Evolutionary conservation across 441 rosid genomes (phyloP).

Genomic region (Erodium trifolium): DNA sequence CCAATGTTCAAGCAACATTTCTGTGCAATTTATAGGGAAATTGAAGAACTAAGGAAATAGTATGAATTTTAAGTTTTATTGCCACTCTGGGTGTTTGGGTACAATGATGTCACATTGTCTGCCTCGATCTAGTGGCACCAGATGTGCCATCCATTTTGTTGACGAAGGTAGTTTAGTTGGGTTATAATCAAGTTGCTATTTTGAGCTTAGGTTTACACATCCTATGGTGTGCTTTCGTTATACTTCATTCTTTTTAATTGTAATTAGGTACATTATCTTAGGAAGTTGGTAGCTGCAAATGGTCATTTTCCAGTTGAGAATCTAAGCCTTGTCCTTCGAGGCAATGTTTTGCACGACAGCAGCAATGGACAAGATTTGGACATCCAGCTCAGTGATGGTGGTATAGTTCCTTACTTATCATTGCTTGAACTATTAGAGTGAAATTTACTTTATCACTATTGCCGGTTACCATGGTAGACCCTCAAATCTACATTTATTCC

Average conservation of each 20-base stretch:
- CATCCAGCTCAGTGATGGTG: conserved; percentile 39
- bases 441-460: not conserved
- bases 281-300: conserved; percentile 48
- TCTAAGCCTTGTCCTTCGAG: conserved; percentile 64
- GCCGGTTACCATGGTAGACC: not conserved
- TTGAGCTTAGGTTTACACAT: not conserved
- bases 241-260: conserved; percentile 12
- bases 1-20: too few relatives aligned
- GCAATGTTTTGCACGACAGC: conserved; percentile 51
- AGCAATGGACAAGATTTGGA: conserved; percentile 48
- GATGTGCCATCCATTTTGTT: not conserved
- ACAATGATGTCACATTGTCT: too few relatives aligned
- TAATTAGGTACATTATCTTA: conserved; percentile 54
- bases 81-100: too few relatives aligned
- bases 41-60: too few relatives aligned
- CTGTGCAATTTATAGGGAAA: too few relatives aligned
- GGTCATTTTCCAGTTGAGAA: conserved; percentile 40
- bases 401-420: conserved; percentile 22
- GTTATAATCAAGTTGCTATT: not conserved
- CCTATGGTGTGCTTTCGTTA: not conserved
- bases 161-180: not conserved
- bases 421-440: not conserved
- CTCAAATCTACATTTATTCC: not conserved
- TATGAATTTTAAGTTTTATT: too few relatives aligned
- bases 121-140: too few relatives aligned